Percentiles rank a stretch among this genome's conserved stretches.
phyloP scores from a whole-genome alignment of 257 asterid species.

The Nicotiana otophora region DNA sequence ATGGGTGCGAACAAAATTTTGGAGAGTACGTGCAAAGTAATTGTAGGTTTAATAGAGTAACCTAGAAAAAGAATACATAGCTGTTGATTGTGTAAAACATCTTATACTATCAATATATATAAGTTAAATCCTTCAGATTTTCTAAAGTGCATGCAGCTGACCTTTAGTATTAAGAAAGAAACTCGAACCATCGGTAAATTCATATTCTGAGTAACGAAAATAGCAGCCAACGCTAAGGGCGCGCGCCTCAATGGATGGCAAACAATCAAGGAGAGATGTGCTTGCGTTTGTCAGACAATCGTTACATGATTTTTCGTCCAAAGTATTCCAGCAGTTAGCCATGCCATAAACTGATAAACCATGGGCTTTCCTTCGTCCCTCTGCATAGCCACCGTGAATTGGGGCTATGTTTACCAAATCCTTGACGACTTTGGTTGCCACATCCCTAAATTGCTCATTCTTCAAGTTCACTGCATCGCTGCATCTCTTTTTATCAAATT shows the following conservation, averaged over 20 bases:
- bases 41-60: background rate
- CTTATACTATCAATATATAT: background rate
- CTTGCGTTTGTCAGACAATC: constrained; percentile 13
- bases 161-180: background rate
- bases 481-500: constrained; percentile 12
- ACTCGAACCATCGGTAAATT: background rate
- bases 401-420: background rate
- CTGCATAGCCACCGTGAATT: constrained; percentile 11
- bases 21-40: too few species aligned
- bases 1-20: too few species aligned
- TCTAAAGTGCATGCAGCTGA: background rate
- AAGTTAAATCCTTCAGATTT: background rate
- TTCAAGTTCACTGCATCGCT: constrained; percentile 12
- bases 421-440: constrained; percentile 6
- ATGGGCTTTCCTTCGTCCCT: constrained; percentile 1
- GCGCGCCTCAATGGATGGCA: constrained; percentile 18
- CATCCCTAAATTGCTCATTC: background rate
- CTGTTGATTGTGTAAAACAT: background rate
- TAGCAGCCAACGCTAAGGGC: constrained; percentile 11
- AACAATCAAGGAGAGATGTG: constrained; percentile 1
- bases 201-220: constrained; percentile 13
- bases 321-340: constrained; percentile 17
- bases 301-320: constrained; percentile 9
- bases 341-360: constrained; percentile 12
- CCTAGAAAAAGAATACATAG: background rate